Base-by-base conservation (phyloP, 2,329 filamentous ascomycete species). In the Hypoxylon sp. region DNA sequence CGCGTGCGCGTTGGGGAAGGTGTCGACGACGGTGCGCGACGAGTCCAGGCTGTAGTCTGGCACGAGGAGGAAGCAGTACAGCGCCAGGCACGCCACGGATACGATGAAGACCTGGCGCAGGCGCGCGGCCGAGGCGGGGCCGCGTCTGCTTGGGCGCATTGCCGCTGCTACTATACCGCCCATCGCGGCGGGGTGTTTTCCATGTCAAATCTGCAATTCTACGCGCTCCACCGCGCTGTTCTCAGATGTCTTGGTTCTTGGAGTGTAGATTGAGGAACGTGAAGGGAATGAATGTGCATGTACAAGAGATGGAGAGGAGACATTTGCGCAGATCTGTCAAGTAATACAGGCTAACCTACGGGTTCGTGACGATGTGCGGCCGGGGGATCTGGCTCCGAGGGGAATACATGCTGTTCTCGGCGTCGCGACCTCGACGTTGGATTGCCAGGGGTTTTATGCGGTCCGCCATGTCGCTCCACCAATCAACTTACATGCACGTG, bases 21-120 rank as follows among this genome's bases (percentile, higher is more conserved):
- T 50, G 38, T 67, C 53, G n/a, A 52, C 12, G 32, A 61, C 52
- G 4, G 55, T 32, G 14, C 58, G 60, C 22, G 67, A 68, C 3
- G 67, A 65, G 48, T 71, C 68, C 1, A 70, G 59, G 33, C 69
- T 70, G 20, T 69, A 61, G 22, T 70, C 68, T 3, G 73, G 71
- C 22, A 68, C 62, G 2, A 72, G 60, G 11, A 76, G 56, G 53
- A 74, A 71, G 59, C 71, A 73, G 61, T 75, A 76, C 22, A 75
- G 51, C 4, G 74, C 73, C 4, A 76, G 66, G 20, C 73, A 74
- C 26, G 74, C 32, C 36, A 73, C 72, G 42, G 64, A 72, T 32
- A 70, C 22, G n/a, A 75, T 49, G 55, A 75, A 59, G 45, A 74
- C 64, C 38, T 75, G 74, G 14, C 72, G 71, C 2, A 76, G 71